These are phyloP conservation scores for Cichorium intybus DNA, from an alignment of 140 eudicot genomes.

Conservation along the genomic window DNA sequence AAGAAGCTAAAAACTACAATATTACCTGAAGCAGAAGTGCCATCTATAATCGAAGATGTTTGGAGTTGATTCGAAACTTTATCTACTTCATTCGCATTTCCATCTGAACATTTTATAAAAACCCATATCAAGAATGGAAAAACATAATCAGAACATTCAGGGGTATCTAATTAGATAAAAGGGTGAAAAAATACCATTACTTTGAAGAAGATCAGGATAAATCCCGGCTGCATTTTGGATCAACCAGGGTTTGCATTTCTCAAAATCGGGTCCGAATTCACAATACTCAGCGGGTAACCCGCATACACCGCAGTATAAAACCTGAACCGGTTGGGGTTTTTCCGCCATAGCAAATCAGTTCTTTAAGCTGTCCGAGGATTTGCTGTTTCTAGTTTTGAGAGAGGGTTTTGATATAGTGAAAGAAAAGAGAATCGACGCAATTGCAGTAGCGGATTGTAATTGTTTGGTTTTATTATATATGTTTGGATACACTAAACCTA, in stretches of 20 bases:
- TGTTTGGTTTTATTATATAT: too few relatives aligned
- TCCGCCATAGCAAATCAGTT: conserved; percentile 48
- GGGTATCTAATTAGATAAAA: conserved; percentile 1
- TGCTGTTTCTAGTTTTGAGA: not conserved
- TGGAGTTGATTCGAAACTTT: conserved; percentile 58
- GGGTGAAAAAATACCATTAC: conserved; percentile 1
- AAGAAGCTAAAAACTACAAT: not conserved
- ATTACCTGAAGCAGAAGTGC: conserved; percentile 21
- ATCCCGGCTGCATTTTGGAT: conserved; percentile 59
- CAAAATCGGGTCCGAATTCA: conserved; percentile 89
- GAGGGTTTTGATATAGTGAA: not conserved
- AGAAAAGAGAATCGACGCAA: not conserved
- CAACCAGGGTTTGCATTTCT: conserved; percentile 90
- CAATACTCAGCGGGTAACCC: conserved; percentile 81
- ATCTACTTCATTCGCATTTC: conserved; percentile 50
- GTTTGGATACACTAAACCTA: too few relatives aligned
- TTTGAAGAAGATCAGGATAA: conserved; percentile 69
- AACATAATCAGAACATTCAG: not conserved
- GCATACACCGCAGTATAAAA: conserved; percentile 77
- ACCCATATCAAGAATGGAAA: not conserved
- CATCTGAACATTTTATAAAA: conserved; percentile 14
- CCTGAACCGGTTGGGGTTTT: conserved; percentile 58
- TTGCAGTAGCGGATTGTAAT: too few relatives aligned
- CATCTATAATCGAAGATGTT: conserved; percentile 53
- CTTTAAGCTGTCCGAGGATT: not conserved